These are phyloP conservation scores for Termitomyces sp. DNA, from an alignment of 1,284 basidiomycete genomes.

Conservation along the genomic window DNA sequence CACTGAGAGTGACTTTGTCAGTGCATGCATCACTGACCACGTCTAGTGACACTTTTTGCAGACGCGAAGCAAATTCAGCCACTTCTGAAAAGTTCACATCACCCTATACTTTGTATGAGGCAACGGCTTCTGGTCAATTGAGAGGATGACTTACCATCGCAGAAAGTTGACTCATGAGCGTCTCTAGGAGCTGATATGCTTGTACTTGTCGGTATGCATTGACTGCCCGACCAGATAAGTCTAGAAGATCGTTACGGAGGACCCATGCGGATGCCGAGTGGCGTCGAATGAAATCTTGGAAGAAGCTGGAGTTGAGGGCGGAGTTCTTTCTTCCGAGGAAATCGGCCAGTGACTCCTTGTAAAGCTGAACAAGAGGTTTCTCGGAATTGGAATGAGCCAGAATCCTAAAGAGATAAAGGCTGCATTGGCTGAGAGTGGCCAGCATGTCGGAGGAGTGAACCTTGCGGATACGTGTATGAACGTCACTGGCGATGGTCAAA, in stretches of 20 bases:
- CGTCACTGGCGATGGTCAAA: conserved; percentile 49
- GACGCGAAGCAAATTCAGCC: conserved; percentile 43
- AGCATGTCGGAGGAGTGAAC: conserved; percentile 63
- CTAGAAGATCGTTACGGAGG: conserved; percentile 56
- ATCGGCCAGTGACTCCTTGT: conserved; percentile 69
- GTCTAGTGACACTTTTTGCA: conserved; percentile 49
- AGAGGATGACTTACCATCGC: conserved; percentile 36
- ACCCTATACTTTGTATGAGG: conserved; percentile 14
- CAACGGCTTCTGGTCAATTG: background rate
- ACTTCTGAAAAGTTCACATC: conserved; percentile 33
- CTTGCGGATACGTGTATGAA: conserved; percentile 76
- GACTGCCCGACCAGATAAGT: conserved; percentile 50
- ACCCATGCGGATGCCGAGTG: conserved; percentile 67
- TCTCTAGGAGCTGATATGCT: conserved; percentile 68
- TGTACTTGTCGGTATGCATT: conserved; percentile 78
- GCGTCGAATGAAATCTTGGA: conserved; percentile 75
- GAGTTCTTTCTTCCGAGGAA: conserved; percentile 82
- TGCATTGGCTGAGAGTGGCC: conserved; percentile 61
- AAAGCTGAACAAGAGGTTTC: conserved; percentile 45
- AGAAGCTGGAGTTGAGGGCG: conserved; percentile 68
- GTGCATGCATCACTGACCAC: conserved; percentile 49
- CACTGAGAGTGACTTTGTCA: conserved; percentile 46
- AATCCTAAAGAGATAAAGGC: conserved; percentile 67
- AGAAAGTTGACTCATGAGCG: conserved; percentile 59
- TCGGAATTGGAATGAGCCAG: conserved; percentile 44